Conservation (phyloP, 495 filamentous ascomycete genomes). For the Geopyxis carbonaria region DNA sequence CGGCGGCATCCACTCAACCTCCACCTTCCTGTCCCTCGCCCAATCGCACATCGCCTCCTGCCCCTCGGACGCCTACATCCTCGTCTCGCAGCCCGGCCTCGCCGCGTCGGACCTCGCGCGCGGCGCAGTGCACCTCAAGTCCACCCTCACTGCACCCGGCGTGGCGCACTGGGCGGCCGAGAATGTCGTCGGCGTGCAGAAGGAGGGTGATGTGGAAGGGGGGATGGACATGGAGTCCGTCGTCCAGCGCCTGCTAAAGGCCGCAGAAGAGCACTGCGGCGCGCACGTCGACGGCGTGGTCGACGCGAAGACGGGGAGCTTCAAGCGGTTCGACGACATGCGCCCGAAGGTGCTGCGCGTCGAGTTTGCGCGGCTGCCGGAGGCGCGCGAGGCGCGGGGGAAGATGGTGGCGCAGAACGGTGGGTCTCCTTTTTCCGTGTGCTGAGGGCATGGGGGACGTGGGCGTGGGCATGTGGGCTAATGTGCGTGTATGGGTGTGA, state of each 20-base stretch:
- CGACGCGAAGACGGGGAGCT: conserved; percentile 36
- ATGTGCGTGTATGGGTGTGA: no score
- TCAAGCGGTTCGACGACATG: conserved; percentile 16
- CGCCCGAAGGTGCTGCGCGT: conserved; percentile 22
- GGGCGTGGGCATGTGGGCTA: background rate
- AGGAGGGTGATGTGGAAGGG: conserved; percentile 28
- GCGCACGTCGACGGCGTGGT: conserved; percentile 36
- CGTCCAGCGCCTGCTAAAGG: conserved; percentile 31
- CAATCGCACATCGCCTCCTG: conserved; percentile 43
- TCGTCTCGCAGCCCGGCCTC: conserved; percentile 64
- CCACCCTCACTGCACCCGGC: conserved; percentile 24
- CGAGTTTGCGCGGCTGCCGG: conserved; percentile 16
- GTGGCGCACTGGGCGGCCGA: conserved; percentile 18
- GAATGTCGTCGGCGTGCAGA: conserved; percentile 6
- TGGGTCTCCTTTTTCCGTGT: background rate
- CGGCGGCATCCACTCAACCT: conserved; percentile 29
- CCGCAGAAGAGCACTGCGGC: conserved; percentile 34
- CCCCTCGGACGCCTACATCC: conserved; percentile 58
- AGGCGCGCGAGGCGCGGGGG: conserved; percentile 7
- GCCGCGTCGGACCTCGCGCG: conserved; percentile 52
- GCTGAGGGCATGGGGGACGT: no score
- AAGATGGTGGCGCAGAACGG: conserved; percentile 20
- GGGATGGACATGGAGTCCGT: no score
- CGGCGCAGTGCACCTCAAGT: conserved; percentile 31
- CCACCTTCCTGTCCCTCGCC: conserved; percentile 27